phyloP scores from a whole-genome alignment of 345 rosid species.

The Nasturtium officinale region DNA sequence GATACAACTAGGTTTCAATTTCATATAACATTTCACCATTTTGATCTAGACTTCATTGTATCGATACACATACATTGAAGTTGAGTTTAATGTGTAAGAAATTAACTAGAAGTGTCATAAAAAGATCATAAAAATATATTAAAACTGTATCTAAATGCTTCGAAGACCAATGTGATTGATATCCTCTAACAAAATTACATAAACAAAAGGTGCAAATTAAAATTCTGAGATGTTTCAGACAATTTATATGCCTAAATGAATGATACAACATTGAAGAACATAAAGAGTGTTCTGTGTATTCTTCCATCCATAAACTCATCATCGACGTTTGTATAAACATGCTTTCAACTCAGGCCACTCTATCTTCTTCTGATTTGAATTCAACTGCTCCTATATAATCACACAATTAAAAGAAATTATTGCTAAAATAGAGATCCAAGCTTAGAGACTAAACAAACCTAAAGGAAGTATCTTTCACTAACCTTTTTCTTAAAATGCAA shows the following conservation, averaged over 20 bases:
- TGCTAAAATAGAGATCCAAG: not conserved
- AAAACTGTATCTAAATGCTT: not conserved
- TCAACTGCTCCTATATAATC: conserved; percentile 55
- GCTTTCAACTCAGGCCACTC: conserved; percentile 92
- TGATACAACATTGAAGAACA: conserved; percentile 13
- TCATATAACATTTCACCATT: not conserved
- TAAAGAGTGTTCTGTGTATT: conserved; percentile 13
- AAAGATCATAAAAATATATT: too few species aligned
- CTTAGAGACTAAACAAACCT: not conserved
- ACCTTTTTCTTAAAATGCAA: conserved; percentile 85
- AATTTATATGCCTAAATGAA: not conserved
- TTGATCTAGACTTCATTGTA: not conserved
- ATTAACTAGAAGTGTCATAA: not conserved
- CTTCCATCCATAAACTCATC: conserved; percentile 37
- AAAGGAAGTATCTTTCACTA: conserved; percentile 10
- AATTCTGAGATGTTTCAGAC: not conserved
- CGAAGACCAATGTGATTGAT: not conserved
- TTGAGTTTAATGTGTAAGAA: too few species aligned
- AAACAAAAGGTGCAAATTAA: not conserved
- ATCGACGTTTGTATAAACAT: conserved; percentile 88
- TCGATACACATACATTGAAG: too few species aligned
- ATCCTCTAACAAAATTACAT: conserved; percentile 7
- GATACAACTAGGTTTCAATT: not conserved
- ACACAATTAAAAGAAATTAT: conserved; percentile 13
- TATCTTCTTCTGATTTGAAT: conserved; percentile 54